Conservation (phyloP, 768 basidiomycete species). For the Hebeloma cylindrosporum region DNA sequence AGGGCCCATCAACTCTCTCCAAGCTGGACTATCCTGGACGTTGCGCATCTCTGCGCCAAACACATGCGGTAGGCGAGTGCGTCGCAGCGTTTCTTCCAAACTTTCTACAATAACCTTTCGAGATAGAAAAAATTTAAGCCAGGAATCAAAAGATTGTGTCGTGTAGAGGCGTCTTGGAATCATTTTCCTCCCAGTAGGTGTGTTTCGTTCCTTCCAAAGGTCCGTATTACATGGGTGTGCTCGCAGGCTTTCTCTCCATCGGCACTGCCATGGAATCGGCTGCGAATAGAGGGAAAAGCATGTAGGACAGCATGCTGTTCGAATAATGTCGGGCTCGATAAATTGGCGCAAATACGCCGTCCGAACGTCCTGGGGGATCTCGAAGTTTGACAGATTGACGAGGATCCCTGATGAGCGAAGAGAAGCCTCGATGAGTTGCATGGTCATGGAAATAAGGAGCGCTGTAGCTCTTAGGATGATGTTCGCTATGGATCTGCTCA, state of each 20-base stretch:
- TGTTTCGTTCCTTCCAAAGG: conserved; percentile 18
- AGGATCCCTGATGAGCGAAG: conserved; percentile 12
- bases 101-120: conserved; percentile 19
- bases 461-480: conserved; percentile 19
- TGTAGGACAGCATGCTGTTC: conserved; percentile 26
- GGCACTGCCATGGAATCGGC: conserved; percentile 17
- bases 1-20: conserved; percentile 17
- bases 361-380: conserved; percentile 23
- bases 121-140: conserved; percentile 29
- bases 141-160: conserved; percentile 27
- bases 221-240: conserved; percentile 19
- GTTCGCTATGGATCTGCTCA: conserved; percentile 20
- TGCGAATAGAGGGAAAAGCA: conserved; percentile 22
- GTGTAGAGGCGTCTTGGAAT: conserved; percentile 23
- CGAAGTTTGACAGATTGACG: conserved; percentile 5
- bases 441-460: conserved; percentile 15
- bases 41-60: conserved; percentile 17
- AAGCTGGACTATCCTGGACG: conserved; percentile 30
- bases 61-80: conserved; percentile 1
- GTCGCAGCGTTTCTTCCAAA: conserved; percentile 16
- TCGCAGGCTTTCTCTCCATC: conserved; percentile 18
- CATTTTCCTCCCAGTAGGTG: conserved; percentile 14
- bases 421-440: conserved; percentile 11
- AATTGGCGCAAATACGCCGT: conserved; percentile 17
- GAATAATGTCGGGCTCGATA: conserved; percentile 24